phyloP scores from a whole-genome alignment of 805 yeast genomes.

The Saturnispora besseyi region DNA sequence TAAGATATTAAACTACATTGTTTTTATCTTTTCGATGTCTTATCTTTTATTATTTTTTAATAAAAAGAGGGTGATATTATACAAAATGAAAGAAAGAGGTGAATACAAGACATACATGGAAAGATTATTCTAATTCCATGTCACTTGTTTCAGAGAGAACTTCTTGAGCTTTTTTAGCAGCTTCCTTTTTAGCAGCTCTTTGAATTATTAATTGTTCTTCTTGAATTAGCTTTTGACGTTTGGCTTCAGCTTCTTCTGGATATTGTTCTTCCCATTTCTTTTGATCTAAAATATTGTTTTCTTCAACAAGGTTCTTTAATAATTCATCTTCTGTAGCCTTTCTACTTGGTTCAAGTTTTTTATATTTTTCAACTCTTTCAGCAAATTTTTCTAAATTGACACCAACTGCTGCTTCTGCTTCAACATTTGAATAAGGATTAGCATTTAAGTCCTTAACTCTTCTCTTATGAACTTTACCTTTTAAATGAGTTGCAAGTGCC shows the following conservation, averaged over 20 bases:
- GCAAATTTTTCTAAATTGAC: conserved; percentile 59
- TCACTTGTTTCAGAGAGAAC: conserved; percentile 7
- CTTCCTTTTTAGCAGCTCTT: conserved; percentile 3
- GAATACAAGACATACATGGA: background rate
- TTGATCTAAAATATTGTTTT: conserved; percentile 27
- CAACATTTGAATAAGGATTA: conserved; percentile 80
- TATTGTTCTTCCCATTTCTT: conserved; percentile 21
- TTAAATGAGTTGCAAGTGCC: conserved; percentile 64
- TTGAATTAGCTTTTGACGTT: conserved; percentile 4
- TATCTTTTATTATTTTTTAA: background rate
- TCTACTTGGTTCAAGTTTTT: conserved; percentile 40
- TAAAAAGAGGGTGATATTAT: background rate
- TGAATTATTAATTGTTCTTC: conserved; percentile 4
- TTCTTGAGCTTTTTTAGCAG: background rate
- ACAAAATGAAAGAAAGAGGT: background rate
- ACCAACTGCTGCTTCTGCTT: conserved; percentile 89
- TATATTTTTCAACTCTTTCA: conserved; percentile 51
- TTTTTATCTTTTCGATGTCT: background rate
- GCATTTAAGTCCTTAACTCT: conserved; percentile 65
- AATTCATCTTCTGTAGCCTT: conserved; percentile 33
- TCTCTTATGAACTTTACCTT: conserved; percentile 77
- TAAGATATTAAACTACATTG: background rate
- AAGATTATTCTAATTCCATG: conserved; percentile 5
- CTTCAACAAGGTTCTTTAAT: conserved; percentile 21
- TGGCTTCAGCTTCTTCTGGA: conserved; percentile 18